These are phyloP conservation scores for Polyporus arcularius DNA, from an alignment of 768 basidiomycete genomes.

Conservation along the genomic window DNA sequence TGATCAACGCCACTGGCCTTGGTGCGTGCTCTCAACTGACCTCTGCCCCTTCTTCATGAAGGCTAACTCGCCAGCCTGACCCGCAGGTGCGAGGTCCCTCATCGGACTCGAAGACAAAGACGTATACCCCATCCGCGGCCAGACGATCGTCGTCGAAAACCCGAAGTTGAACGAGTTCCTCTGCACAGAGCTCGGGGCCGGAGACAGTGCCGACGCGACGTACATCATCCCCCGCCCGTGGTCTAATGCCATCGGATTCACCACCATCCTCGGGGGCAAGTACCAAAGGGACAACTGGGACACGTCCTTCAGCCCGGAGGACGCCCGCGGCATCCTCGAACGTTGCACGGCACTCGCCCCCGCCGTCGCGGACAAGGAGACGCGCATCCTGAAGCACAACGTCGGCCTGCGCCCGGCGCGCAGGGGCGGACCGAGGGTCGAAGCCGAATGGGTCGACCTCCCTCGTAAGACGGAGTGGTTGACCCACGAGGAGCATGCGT, in stretches of 20 bases:
- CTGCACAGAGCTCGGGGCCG: conserved; percentile 16
- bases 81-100: conserved; percentile 63
- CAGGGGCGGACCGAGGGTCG: conserved; percentile 56
- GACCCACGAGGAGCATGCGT: conserved; percentile 19
- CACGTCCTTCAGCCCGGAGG: conserved; percentile 44
- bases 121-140: conserved; percentile 80
- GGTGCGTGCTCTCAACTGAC: conserved; percentile 34
- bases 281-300: conserved; percentile 53
- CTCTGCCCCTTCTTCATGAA: background rate
- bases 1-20: conserved; percentile 60
- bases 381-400: conserved; percentile 51
- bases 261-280: conserved; percentile 55
- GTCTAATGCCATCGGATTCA: conserved; percentile 39
- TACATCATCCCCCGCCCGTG: conserved; percentile 67
- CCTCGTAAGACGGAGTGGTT: conserved; percentile 33
- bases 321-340: conserved; percentile 47
- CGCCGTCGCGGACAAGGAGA: conserved; percentile 35
- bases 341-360: conserved; percentile 44
- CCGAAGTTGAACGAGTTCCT: conserved; percentile 55
- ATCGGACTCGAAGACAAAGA: conserved; percentile 79
- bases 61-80: background rate
- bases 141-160: conserved; percentile 76
- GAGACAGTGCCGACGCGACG: conserved; percentile 32
- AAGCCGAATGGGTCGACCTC: conserved; percentile 43
- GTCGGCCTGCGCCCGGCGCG: conserved; percentile 62